phyloP scores from a whole-genome alignment of 805 yeast genomes.

The Cyberlindnera veronae region DNA sequence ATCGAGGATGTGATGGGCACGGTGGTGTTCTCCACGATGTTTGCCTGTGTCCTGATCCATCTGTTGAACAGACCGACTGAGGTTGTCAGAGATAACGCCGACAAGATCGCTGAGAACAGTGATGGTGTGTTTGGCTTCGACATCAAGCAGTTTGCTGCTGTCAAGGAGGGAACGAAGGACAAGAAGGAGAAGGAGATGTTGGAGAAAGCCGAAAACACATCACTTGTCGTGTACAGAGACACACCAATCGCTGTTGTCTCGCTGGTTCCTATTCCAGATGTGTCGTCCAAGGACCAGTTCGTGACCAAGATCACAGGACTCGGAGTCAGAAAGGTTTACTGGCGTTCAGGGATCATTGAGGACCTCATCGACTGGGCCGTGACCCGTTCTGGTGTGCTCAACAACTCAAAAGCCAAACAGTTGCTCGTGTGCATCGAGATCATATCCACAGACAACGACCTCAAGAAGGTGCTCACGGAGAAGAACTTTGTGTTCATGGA shows the following conservation, averaged over 20 bases:
- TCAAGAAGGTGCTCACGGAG: slow-evolving; percentile 34
- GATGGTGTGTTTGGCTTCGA: slow-evolving; percentile 47
- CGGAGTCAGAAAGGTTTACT: slow-evolving; percentile 67
- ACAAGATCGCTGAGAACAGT: slow-evolving; percentile 35
- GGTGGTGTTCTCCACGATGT: slow-evolving; percentile 37
- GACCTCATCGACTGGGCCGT: slow-evolving; percentile 64
- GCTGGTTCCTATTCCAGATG: slow-evolving; percentile 38
- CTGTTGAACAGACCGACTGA: slow-evolving; percentile 42
- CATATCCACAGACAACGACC: slow-evolving; percentile 47
- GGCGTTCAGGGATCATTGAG: slow-evolving; percentile 57
- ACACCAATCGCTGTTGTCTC: slow-evolving; percentile 66
- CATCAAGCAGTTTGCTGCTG: slow-evolving; percentile 41
- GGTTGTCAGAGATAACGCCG: slow-evolving; percentile 42
- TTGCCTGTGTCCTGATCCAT: slow-evolving; percentile 39
- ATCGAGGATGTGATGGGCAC: slow-evolving; percentile 26
- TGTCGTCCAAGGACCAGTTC: slow-evolving; percentile 39
- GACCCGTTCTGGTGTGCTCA: slow-evolving; percentile 41
- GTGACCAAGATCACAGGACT: slow-evolving; percentile 52
- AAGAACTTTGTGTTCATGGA: slow-evolving; percentile 43
- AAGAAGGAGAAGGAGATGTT: slow-evolving; percentile 29
- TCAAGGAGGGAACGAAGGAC: slow-evolving; percentile 17
- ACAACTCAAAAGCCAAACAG: slow-evolving; percentile 31
- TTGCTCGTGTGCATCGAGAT: slow-evolving; percentile 43
- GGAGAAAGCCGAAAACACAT: slow-evolving; percentile 45
- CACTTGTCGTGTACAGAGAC: slow-evolving; percentile 58